Percentiles rank a stretch among this genome's conserved stretches.
These are phyloP conservation scores for Geotrichum histeridarum DNA, from an alignment of 1,139 yeast genomes.

Conservation along the genomic window DNA sequence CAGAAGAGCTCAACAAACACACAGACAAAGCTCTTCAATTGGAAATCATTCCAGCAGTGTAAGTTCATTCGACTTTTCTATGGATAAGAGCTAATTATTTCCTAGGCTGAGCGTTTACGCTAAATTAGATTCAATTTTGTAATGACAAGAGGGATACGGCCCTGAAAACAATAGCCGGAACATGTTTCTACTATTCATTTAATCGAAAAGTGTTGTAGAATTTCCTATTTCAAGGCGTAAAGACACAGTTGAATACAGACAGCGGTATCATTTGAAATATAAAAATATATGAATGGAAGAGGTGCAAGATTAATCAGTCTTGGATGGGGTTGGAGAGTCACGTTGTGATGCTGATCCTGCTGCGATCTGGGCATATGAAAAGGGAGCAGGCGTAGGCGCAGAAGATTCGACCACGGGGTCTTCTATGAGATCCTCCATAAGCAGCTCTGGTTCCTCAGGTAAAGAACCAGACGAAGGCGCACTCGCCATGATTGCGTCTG, in stretches of 20 bases:
- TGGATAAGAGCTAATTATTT: constrained; percentile 41
- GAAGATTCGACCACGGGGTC: background rate
- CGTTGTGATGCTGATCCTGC: too few species aligned
- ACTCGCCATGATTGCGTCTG: too few species aligned
- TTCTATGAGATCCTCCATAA: background rate
- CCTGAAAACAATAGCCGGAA: background rate
- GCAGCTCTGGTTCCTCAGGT: background rate
- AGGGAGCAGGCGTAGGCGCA: background rate
- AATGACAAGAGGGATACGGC: constrained; percentile 12
- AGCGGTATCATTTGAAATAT: too few species aligned
- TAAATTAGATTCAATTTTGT: constrained; percentile 37
- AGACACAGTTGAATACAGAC: too few species aligned
- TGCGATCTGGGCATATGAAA: background rate
- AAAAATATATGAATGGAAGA: too few species aligned
- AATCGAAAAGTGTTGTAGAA: background rate
- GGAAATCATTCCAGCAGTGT: constrained; percentile 88
- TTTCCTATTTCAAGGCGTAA: too few species aligned
- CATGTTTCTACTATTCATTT: background rate
- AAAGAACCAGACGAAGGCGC: too few species aligned
- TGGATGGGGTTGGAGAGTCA: too few species aligned
- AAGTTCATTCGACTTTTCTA: constrained; percentile 27
- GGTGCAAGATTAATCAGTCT: too few species aligned
- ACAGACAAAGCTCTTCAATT: constrained; percentile 64
- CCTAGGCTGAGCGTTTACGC: constrained; percentile 32
- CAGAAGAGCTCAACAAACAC: constrained; percentile 54